Percentiles rank a stretch among this genome's conserved stretches.
Evolutionary conservation across 2,329 filamentous ascomycete genomes (phyloP).

Genomic region (Lasiodiplodia sp.): DNA sequence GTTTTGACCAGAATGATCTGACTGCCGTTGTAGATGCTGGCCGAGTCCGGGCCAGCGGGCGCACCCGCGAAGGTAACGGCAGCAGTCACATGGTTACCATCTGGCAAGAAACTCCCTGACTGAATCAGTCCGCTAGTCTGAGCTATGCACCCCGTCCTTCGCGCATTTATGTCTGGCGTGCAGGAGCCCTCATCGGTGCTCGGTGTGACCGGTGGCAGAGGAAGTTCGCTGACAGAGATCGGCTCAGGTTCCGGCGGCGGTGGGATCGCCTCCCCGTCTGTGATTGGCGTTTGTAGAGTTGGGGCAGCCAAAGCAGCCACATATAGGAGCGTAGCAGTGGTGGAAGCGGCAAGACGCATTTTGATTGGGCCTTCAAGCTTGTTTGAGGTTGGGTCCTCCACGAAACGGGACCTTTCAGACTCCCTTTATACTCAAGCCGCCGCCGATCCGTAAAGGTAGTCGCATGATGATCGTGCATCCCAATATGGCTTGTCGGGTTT

Average conservation of each 20-base stretch:
- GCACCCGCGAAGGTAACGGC: slow-evolving; percentile 54
- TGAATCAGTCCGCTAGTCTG: slow-evolving; percentile 35
- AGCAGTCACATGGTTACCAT: slow-evolving; percentile 54
- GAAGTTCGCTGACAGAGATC: slow-evolving; percentile 46
- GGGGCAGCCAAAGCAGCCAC: slow-evolving; percentile 2
- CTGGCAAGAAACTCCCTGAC: slow-evolving; percentile 49
- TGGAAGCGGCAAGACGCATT: background rate
- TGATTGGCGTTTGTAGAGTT: background rate
- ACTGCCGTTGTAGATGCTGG: slow-evolving; percentile 52
- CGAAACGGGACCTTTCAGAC: background rate
- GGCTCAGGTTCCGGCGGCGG: slow-evolving; percentile 40
- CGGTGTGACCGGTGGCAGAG: slow-evolving; percentile 47
- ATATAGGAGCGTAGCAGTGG: background rate
- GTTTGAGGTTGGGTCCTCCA: background rate
- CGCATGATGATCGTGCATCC: background rate
- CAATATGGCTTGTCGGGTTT: background rate
- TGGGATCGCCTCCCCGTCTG: background rate
- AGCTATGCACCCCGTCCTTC: slow-evolving; percentile 49
- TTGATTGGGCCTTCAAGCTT: background rate
- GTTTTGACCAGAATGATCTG: slow-evolving; percentile 56
- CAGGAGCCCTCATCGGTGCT: slow-evolving; percentile 43
- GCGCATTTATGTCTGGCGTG: slow-evolving; percentile 44
- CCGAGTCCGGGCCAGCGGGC: slow-evolving; percentile 47
- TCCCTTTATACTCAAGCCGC: background rate
- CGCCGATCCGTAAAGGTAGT: background rate